These are phyloP conservation scores for Fusarium chaquense DNA, from an alignment of 2,329 filamentous ascomycete genomes.

Conservation along the genomic window DNA sequence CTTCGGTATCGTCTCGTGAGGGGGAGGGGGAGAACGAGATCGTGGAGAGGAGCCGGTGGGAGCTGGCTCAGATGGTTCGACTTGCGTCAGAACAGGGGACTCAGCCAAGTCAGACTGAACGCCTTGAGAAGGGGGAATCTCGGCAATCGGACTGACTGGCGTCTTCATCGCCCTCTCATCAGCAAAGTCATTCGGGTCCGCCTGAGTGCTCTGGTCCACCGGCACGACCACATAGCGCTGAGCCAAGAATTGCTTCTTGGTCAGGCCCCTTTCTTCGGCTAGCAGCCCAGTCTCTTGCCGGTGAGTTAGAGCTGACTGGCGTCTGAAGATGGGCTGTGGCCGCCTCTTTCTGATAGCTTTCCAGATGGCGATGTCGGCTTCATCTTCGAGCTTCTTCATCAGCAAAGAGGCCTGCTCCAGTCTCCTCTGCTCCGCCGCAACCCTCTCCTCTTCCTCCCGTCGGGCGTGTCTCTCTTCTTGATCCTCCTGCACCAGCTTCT, in stretches of 20 bases:
- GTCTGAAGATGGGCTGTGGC: background rate
- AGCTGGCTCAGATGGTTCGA: background rate
- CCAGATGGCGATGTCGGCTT: background rate
- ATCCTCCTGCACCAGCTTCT: slow-evolving; percentile 11
- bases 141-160: background rate
- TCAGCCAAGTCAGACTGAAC: slow-evolving; percentile 14
- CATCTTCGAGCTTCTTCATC: background rate
- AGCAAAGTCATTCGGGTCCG: slow-evolving; percentile 2
- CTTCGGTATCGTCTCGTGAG: background rate
- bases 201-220: slow-evolving; percentile 18
- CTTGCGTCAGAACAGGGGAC: background rate
- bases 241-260: background rate
- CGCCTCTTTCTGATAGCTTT: slow-evolving; percentile 2
- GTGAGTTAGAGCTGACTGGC: background rate
- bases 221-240: background rate
- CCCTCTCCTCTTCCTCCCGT: slow-evolving; percentile 1
- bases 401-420: background rate
- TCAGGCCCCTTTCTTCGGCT: background rate
- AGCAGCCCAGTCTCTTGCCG: slow-evolving; percentile 1
- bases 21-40: background rate
- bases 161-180: background rate
- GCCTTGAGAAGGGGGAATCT: background rate
- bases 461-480: background rate
- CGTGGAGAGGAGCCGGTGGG: background rate
- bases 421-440: background rate